Conservation (phyloP, 2,329 filamentous ascomycete genomes). For the Ambrosiella xylebori region DNA sequence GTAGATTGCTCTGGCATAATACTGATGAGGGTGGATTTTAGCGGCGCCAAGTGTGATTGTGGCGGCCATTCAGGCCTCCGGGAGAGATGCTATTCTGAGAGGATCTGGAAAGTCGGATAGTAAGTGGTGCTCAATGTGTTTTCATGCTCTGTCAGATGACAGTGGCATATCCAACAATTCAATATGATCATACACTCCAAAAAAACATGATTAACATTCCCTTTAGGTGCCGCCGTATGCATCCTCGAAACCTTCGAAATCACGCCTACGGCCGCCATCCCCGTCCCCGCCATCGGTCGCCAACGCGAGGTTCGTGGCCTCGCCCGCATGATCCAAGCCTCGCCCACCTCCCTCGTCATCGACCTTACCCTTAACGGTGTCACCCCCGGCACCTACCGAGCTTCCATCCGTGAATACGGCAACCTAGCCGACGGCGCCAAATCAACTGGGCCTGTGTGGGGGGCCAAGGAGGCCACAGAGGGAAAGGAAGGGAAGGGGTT, state of each 20-base stretch:
- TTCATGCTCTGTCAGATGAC: not conserved
- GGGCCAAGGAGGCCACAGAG: constrained; percentile 18
- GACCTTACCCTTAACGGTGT: constrained; percentile 79
- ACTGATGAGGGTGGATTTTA: constrained; percentile 16
- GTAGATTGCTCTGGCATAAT: not conserved
- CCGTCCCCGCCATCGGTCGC: constrained; percentile 21
- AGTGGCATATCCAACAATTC: not conserved
- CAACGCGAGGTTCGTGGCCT: constrained; percentile 59
- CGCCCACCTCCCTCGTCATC: constrained; percentile 58
- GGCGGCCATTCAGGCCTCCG: constrained; percentile 71
- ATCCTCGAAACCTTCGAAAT: constrained; percentile 74
- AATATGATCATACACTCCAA: not conserved
- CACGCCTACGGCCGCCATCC: constrained; percentile 29
- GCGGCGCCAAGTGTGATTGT: constrained; percentile 83
- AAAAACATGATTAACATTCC: not conserved
- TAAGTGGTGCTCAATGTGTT: constrained; percentile 22
- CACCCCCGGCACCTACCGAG: constrained; percentile 62
- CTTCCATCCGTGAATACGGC: constrained; percentile 70
- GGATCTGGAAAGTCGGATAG: constrained; percentile 75
- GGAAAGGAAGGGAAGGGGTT: constrained; percentile 23
- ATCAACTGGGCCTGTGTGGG: constrained; percentile 72
- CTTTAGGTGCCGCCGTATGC: constrained; percentile 64
- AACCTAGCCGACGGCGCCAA: constrained; percentile 71
- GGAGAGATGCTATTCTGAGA: constrained; percentile 82
- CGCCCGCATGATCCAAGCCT: constrained; percentile 85